Percentiles rank a stretch among this genome's conserved stretches.
Conservation (phyloP, 2,329 filamentous ascomycete species). For the Dryadomyces sulphureus region DNA sequence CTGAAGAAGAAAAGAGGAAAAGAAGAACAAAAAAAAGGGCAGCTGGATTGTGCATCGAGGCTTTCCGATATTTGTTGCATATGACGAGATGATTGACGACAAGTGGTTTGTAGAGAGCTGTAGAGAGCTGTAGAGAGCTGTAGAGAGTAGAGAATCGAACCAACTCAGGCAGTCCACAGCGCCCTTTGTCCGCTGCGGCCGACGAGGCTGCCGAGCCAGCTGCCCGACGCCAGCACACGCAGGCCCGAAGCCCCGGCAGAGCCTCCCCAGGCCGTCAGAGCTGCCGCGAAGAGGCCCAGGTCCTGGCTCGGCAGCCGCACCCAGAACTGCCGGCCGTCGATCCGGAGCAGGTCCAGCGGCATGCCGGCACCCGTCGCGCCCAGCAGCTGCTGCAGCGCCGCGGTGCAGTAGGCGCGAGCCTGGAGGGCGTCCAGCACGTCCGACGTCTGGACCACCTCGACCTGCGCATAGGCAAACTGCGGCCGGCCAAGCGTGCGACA, state of each 20-base stretch:
- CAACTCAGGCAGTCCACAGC: slow-evolving; percentile 27
- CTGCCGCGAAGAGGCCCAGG: slow-evolving; percentile 44
- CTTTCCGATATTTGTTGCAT: not conserved
- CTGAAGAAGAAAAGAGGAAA: not conserved
- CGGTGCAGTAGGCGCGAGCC: slow-evolving; percentile 44
- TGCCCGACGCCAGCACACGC: slow-evolving; percentile 40
- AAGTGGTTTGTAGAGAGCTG: too few species aligned
- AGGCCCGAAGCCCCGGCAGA: slow-evolving; percentile 37
- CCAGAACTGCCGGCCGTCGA: slow-evolving; percentile 42
- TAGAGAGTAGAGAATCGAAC: too few species aligned
- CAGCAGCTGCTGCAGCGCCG: slow-evolving; percentile 53
- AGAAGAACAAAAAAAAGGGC: not conserved
- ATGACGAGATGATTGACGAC: not conserved
- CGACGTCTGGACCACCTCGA: slow-evolving; percentile 25
- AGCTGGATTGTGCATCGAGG: not conserved
- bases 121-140: too few species aligned
- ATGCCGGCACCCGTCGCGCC: slow-evolving; percentile 54
- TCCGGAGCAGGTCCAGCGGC: slow-evolving; percentile 54
- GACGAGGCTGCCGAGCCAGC: slow-evolving; percentile 48
- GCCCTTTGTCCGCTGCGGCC: slow-evolving; percentile 30
- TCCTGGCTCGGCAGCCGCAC: slow-evolving; percentile 49
- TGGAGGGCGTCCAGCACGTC: slow-evolving; percentile 43
- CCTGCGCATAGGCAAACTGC: slow-evolving; percentile 40
- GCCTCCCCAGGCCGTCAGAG: slow-evolving; percentile 38
- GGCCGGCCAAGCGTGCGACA: slow-evolving; percentile 36